Percentiles rank a stretch among this genome's conserved stretches.
These are phyloP conservation scores for Colletotrichum limetticola DNA, from an alignment of 2,329 filamentous ascomycete genomes.

Conservation along the genomic window DNA sequence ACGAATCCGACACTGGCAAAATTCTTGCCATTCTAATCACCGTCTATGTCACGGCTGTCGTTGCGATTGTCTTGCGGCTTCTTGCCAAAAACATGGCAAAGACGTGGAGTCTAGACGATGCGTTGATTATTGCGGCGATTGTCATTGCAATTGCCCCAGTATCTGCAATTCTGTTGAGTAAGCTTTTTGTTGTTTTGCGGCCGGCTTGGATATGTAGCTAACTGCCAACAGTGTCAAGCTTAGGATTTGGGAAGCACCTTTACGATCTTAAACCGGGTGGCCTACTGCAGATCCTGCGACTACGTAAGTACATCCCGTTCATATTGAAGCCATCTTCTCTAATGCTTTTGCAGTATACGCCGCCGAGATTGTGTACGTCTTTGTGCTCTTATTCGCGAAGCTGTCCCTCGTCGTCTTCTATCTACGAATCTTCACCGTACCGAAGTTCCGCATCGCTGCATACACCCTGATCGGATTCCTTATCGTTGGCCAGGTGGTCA, in stretches of 20 bases:
- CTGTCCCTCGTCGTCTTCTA: conserved; percentile 46
- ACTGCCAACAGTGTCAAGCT: conserved; percentile 10
- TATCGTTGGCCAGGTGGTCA: conserved; percentile 39
- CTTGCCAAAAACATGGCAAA: conserved; percentile 18
- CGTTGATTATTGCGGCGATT: conserved; percentile 17
- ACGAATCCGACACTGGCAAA: conserved; percentile 22
- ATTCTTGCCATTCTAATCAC: conserved; percentile 17
- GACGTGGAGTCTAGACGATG: conserved; percentile 24
- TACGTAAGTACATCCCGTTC: background rate
- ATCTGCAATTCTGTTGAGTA: conserved; percentile 21
- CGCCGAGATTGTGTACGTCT: conserved; percentile 44
- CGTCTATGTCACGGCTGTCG: conserved; percentile 1
- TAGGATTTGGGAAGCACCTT: conserved; percentile 32
- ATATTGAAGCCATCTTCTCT: background rate
- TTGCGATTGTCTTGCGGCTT: conserved; percentile 11
- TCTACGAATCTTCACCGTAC: conserved; percentile 41
- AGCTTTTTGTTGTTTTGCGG: background rate
- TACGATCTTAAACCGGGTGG: conserved; percentile 30
- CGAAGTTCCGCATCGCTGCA: conserved; percentile 40
- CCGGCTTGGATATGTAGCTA: background rate
- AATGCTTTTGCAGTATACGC: conserved; percentile 33
- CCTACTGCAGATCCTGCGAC: conserved; percentile 19
- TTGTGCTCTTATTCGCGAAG: conserved; percentile 42
- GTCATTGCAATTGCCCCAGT: conserved; percentile 24
- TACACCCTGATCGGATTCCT: conserved; percentile 41